Base-by-base conservation (phyloP, 305 asterid species). In the Petunia hybrid region DNA sequence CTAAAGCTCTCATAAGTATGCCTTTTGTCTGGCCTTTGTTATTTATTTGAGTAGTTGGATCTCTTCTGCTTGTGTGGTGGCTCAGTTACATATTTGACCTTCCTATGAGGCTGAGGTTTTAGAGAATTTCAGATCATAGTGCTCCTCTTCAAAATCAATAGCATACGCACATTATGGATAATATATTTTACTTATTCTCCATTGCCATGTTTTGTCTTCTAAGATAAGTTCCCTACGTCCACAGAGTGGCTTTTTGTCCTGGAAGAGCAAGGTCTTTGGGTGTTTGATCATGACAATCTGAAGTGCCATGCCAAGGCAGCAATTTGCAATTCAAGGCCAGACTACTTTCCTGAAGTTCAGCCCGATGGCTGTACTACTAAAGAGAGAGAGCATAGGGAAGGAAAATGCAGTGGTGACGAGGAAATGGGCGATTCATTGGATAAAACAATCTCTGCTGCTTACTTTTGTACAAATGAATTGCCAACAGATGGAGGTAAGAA, bases 1-100 rank as follows among this genome's bases (percentile, higher is more conserved):
- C 98, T 2, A 73, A 66, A 82, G 91, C 87, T 85, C 90, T 94
- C 14, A 90, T 91, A 66, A 69, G 98, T 94, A 89, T 87, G 98
- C 88, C 62, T 61, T 59, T 85, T n/a, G n/a, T n/a, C n/a, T n/a
- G n/a, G n/a, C n/a, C n/a, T 69, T 2, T 71, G n/a, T 62, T 61
- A 78, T 41, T 62, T 64, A 77, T 36, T 39, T 51, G 60, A 77
- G 39, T 74, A 42, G n/a, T 46, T 39, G 77, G 76, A 51, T 60
- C 60, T 55, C 79, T 31, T 55, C 61, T 14, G 60, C 59, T 70
- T 38, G 39, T 48, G 3, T 35, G 69, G 40, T 41, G 2, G 40
- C 39, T 31, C 13, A 66, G 41, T 43, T n/a, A 31, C 76, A 12
- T 14, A 12, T 3, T 56, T 46, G 10, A 22, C 78, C 62, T 51